Conservation (phyloP, 2,329 filamentous ascomycete genomes). For the Daldinia sp. region DNA sequence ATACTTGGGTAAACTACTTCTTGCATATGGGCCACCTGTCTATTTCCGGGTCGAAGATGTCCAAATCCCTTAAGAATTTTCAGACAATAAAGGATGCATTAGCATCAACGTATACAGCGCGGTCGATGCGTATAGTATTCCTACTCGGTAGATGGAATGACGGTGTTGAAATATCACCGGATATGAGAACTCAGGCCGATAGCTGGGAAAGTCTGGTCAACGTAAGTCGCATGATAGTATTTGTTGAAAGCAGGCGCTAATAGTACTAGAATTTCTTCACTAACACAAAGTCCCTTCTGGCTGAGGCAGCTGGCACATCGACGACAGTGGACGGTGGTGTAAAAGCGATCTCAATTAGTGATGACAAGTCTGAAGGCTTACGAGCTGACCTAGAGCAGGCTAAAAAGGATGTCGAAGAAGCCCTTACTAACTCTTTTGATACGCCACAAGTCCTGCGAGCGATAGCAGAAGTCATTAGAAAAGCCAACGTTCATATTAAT, state of each 20-base stretch:
- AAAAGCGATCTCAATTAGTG: conserved; percentile 51
- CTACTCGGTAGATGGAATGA: conserved; percentile 90
- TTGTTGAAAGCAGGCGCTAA: conserved; percentile 5
- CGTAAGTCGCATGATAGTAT: conserved; percentile 49
- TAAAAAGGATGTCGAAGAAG: conserved; percentile 62
- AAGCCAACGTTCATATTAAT: conserved; percentile 71
- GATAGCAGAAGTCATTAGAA: conserved; percentile 80
- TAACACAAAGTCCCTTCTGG: conserved; percentile 63
- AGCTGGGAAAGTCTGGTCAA: conserved; percentile 84
- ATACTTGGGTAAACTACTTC: conserved; percentile 95
- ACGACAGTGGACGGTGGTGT: conserved; percentile 42
- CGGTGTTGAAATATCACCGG: conserved; percentile 87
- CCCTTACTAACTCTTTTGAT: conserved; percentile 86
- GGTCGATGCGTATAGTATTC: conserved; percentile 85
- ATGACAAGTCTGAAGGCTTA: conserved; percentile 45
- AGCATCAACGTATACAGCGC: conserved; percentile 72
- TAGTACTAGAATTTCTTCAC: conserved; percentile 63
- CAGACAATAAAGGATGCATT: conserved; percentile 90
- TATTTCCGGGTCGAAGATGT: conserved; percentile 94
- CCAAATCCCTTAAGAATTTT: conserved; percentile 94
- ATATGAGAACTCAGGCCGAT: conserved; percentile 76
- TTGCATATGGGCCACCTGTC: conserved; percentile 92
- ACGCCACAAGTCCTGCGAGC: conserved; percentile 80
- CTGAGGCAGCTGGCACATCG: conserved; percentile 52
- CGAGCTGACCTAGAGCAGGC: conserved; percentile 59